These are phyloP conservation scores for Penicillium herquei DNA, from an alignment of 495 filamentous ascomycete genomes.

Conservation along the genomic window DNA sequence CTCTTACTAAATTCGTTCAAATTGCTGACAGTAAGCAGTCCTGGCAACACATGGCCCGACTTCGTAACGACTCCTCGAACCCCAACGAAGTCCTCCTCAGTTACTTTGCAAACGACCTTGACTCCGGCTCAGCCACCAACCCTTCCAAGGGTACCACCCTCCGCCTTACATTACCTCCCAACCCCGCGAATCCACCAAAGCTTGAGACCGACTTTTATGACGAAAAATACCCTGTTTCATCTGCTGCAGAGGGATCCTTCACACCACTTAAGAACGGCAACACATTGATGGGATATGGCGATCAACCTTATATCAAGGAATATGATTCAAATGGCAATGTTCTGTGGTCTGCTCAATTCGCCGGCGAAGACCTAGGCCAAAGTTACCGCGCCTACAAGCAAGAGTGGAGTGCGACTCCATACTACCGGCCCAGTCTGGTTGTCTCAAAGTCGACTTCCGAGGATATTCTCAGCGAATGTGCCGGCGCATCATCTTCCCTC, in stretches of 20 bases:
- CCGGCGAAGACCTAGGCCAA: constrained; percentile 2
- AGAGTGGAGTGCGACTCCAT: constrained; percentile 16
- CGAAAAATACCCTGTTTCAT: constrained; percentile 23
- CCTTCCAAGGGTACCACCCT: constrained; percentile 16
- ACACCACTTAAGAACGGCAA: constrained; percentile 37
- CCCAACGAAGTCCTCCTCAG: constrained; percentile 8
- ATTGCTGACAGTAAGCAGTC: neutral
- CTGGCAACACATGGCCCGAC: constrained; percentile 12
- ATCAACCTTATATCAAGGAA: constrained; percentile 44
- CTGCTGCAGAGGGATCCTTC: constrained; percentile 39
- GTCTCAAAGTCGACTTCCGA: constrained; percentile 1
- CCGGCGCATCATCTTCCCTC: neutral
- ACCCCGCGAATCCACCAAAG: constrained; percentile 5
- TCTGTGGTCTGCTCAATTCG: constrained; percentile 12
- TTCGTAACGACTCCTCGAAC: constrained; percentile 6
- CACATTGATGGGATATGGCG: constrained; percentile 42
- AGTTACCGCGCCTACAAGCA: constrained; percentile 19
- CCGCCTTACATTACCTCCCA: constrained; percentile 16
- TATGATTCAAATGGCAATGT: constrained; percentile 19
- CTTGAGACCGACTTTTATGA: constrained; percentile 18
- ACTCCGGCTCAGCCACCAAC: neutral
- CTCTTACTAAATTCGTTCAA: neutral
- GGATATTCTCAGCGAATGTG: neutral
- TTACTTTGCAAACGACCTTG: constrained; percentile 21
- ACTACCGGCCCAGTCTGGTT: constrained; percentile 9